phyloP scores from a whole-genome alignment of 1,284 basidiomycete genomes.

The Butyriboletus appendiculatus region DNA sequence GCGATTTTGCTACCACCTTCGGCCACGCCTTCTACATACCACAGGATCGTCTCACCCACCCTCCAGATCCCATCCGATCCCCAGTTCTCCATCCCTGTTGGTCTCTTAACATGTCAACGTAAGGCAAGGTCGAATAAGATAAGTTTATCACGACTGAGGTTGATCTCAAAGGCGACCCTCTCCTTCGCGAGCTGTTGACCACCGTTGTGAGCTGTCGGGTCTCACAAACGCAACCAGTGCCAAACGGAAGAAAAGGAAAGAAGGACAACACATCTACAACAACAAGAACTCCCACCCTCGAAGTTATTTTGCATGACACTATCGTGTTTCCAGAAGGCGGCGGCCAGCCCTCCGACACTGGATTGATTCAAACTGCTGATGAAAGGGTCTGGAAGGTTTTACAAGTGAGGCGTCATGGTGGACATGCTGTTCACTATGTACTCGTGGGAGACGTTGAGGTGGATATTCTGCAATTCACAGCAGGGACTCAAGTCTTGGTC shows the following conservation, averaged over 20 bases:
- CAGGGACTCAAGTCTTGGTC: constrained; percentile 58
- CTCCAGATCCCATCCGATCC: constrained; percentile 54
- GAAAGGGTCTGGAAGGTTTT: constrained; percentile 60
- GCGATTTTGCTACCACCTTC: constrained; percentile 38
- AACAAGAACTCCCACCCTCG: constrained; percentile 51
- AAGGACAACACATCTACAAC: constrained; percentile 43
- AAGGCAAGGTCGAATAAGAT: constrained; percentile 26
- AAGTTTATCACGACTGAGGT: constrained; percentile 9
- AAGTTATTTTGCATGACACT: constrained; percentile 78
- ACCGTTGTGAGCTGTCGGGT: constrained; percentile 50
- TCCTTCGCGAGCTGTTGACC: constrained; percentile 56
- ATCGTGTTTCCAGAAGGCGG: constrained; percentile 91
- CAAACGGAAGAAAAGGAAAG: constrained; percentile 46
- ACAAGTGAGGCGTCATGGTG: constrained; percentile 69
- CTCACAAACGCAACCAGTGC: constrained; percentile 42
- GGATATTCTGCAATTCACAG: constrained; percentile 46
- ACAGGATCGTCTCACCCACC: constrained; percentile 60
- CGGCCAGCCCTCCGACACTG: constrained; percentile 83
- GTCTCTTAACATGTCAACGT: constrained; percentile 75
- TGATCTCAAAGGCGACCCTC: constrained; percentile 58
- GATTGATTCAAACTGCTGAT: constrained; percentile 50
- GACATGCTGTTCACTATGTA: constrained; percentile 80
- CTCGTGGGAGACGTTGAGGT: constrained; percentile 45
- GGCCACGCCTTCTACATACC: constrained; percentile 55
- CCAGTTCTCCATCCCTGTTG: constrained; percentile 59